These are phyloP conservation scores for Graphiopsis chlorocephala DNA, from an alignment of 2,329 filamentous ascomycete species.

Conservation along the genomic window DNA sequence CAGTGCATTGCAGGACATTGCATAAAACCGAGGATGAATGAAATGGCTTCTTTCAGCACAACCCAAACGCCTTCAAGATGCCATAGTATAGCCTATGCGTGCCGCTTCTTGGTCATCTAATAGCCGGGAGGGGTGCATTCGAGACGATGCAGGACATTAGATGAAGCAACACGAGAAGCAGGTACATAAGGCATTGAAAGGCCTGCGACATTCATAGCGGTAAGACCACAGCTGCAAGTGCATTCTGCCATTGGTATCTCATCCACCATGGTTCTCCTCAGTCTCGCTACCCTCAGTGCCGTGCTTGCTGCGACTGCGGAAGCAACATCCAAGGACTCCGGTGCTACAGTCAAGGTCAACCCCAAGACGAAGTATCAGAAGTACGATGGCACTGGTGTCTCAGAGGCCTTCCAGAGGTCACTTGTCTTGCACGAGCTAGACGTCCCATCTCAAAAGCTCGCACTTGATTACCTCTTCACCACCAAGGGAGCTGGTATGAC, in stretches of 20 bases:
- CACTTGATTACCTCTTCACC: conserved; percentile 48
- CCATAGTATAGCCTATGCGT: not conserved
- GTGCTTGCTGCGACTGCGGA: conserved; percentile 7
- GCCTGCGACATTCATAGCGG: not conserved
- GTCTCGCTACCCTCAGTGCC: not conserved
- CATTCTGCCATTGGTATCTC: not conserved
- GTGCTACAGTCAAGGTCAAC: conserved; percentile 15
- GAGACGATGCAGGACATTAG: not conserved
- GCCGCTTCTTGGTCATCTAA: not conserved
- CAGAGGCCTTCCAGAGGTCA: conserved; percentile 44
- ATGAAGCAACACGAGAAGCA: not conserved
- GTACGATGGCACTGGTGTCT: conserved; percentile 52
- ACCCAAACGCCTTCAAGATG: not conserved
- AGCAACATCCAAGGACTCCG: conserved; percentile 4
- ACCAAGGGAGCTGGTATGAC: conserved; percentile 49
- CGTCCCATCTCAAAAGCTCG: conserved; percentile 40
- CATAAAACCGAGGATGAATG: not conserved
- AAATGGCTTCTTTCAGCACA: not conserved
- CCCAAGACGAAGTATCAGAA: conserved; percentile 26
- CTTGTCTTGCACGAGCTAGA: conserved; percentile 21
- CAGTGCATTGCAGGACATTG: not conserved
- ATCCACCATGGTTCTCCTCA: not conserved
- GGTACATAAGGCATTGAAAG: not conserved
- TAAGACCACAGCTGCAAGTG: not conserved
- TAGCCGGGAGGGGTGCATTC: not conserved